phyloP scores from a whole-genome alignment of 2,329 filamentous ascomycete species.

The Dactylonectria macrodidyma region DNA sequence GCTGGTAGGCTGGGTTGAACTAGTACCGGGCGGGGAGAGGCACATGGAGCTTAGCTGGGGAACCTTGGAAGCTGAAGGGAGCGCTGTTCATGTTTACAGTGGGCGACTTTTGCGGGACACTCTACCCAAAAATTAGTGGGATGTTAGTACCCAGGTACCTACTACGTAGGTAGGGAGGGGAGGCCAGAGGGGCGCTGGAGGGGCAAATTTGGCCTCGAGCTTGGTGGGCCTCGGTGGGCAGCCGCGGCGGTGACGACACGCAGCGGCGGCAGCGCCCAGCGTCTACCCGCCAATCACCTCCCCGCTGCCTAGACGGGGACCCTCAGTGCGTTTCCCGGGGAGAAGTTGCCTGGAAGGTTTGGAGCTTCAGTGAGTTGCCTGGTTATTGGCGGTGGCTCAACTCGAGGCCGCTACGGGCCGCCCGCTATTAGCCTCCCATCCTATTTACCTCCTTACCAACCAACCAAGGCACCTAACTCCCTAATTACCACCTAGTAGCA shows the following conservation, averaged over 20 bases:
- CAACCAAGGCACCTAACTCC: slow-evolving; percentile 14
- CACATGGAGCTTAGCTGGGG: slow-evolving; percentile 6
- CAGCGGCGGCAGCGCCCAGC: not conserved
- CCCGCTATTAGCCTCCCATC: not conserved
- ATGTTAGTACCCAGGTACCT: not conserved
- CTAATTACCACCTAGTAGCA: not conserved
- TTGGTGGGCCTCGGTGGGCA: slow-evolving; percentile 30
- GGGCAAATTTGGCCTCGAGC: slow-evolving; percentile 36
- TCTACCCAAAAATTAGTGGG: slow-evolving; percentile 4
- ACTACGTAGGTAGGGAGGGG: not conserved
- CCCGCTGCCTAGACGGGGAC: not conserved
- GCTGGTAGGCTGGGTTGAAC: slow-evolving; percentile 6
- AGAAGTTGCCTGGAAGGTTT: not conserved
- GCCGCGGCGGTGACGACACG: slow-evolving; percentile 44
- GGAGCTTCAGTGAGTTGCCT: slow-evolving; percentile 9
- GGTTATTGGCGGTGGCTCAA: slow-evolving; percentile 20
- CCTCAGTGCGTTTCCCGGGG: slow-evolving; percentile 10
- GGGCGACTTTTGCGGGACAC: not conserved
- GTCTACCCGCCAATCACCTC: not conserved
- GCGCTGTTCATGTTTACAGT: not conserved
- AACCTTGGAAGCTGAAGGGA: slow-evolving; percentile 9
- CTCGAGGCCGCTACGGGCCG: not conserved
- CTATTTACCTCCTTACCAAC: slow-evolving; percentile 14
- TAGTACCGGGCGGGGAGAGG: slow-evolving; percentile 11
- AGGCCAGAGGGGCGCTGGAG: slow-evolving; percentile 35